phyloP scores from a whole-genome alignment of 495 filamentous ascomycete genomes.

The Aspergillus kassunensis region DNA sequence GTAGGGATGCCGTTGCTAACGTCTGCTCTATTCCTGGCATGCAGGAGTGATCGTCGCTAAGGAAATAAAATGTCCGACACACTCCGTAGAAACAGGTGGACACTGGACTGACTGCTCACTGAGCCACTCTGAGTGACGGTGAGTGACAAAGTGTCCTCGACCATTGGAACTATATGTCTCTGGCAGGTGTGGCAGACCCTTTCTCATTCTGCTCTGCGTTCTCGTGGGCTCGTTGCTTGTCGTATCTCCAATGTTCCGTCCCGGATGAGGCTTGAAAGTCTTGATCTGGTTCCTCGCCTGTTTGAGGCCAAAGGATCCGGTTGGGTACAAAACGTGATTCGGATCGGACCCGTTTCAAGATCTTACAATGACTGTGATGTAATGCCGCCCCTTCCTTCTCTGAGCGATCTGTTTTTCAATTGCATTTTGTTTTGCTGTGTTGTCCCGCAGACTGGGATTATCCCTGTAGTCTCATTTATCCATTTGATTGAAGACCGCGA shows the following conservation, averaged over 20 bases:
- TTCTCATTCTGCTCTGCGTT: background rate
- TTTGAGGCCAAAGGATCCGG: background rate
- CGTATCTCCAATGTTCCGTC: background rate
- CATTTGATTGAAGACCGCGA: background rate
- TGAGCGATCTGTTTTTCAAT: background rate
- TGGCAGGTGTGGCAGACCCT: too few relatives aligned
- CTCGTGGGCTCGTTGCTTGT: background rate
- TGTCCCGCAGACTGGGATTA: background rate
- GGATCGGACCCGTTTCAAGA: background rate
- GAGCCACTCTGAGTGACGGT: too few relatives aligned
- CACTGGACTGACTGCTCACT: too few relatives aligned
- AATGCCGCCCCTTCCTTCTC: background rate
- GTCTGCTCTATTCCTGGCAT: conserved; percentile 19
- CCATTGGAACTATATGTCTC: too few relatives aligned
- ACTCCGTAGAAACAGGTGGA: too few relatives aligned
- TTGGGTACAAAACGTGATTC: conserved; percentile 2
- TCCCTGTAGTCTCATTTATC: background rate
- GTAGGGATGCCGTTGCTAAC: conserved; percentile 15
- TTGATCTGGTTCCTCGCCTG: background rate
- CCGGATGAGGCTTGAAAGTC: background rate
- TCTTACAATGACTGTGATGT: background rate
- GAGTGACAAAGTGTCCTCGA: too few relatives aligned
- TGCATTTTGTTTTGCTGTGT: background rate
- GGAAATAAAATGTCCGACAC: conserved; percentile 24
- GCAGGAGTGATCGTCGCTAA: conserved; percentile 20